Percentiles rank a stretch among this genome's conserved stretches.
phyloP scores from a whole-genome alignment of 2,329 filamentous ascomycete species.

The Sordariomycetes sp. region DNA sequence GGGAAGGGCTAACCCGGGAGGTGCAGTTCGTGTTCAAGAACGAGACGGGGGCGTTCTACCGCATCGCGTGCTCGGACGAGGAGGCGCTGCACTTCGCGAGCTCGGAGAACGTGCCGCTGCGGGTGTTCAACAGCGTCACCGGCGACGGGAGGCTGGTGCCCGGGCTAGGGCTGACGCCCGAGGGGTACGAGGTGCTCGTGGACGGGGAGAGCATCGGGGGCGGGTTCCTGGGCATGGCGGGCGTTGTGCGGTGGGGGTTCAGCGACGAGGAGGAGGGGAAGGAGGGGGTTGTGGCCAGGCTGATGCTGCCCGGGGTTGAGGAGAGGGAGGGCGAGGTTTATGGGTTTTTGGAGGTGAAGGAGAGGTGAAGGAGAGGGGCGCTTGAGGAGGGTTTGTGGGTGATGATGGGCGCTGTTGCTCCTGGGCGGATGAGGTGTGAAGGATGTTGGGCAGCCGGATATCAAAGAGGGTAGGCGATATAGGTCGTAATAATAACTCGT shows the following conservation, averaged over 20 bases:
- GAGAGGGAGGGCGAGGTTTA: neutral
- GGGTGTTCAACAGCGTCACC: neutral
- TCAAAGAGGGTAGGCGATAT: too few relatives aligned
- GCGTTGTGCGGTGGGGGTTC: neutral
- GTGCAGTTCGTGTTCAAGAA: neutral
- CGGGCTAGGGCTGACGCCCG: neutral
- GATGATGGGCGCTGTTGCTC: too few relatives aligned
- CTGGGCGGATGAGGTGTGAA: too few relatives aligned
- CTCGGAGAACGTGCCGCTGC: neutral
- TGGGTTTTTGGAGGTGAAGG: neutral
- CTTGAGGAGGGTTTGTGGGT: too few relatives aligned
- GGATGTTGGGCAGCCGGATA: too few relatives aligned
- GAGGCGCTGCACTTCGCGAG: neutral
- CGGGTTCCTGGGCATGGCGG: neutral
- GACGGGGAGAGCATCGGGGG: neutral
- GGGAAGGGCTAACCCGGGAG: too few relatives aligned
- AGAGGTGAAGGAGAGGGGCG: neutral
- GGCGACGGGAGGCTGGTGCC: neutral
- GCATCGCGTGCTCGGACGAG: neutral
- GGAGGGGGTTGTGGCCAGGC: neutral
- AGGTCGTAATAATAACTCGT: too few relatives aligned
- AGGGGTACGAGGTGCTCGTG: neutral
- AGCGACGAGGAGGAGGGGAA: neutral
- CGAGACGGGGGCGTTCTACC: neutral
- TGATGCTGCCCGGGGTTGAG: neutral